These are phyloP conservation scores for Fusarium newnesense DNA, from an alignment of 2,329 filamentous ascomycete genomes.

Conservation along the genomic window DNA sequence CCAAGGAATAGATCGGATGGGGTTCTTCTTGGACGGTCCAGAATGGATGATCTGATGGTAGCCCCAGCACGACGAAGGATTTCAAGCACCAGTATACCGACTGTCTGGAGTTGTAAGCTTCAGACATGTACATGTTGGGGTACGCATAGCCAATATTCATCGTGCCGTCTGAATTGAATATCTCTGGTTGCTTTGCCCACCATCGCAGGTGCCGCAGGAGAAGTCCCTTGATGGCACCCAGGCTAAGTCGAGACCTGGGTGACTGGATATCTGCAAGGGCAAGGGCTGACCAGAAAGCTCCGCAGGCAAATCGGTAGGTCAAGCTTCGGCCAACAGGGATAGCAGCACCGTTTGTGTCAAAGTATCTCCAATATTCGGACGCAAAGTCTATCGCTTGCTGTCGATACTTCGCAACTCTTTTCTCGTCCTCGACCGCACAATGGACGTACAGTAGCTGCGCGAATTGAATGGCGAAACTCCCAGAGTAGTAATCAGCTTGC, in stretches of 20 bases:
- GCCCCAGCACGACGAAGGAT: conserved; percentile 54
- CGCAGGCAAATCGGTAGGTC: conserved; percentile 62
- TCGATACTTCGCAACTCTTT: conserved; percentile 42
- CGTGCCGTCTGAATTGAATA: conserved; percentile 61
- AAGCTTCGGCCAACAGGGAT: conserved; percentile 63
- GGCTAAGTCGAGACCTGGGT: conserved; percentile 54
- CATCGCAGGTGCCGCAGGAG: conserved; percentile 61
- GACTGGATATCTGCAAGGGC: conserved; percentile 54
- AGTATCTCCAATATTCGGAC: conserved; percentile 58
- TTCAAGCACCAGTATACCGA: conserved; percentile 66
- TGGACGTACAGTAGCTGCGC: neutral
- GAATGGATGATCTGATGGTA: conserved; percentile 53
- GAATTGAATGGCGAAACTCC: conserved; percentile 2
- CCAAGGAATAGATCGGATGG: conserved; percentile 21
- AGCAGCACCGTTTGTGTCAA: conserved; percentile 57
- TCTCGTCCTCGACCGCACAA: neutral
- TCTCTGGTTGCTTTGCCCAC: conserved; percentile 55
- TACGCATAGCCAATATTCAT: conserved; percentile 56
- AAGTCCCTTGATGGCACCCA: conserved; percentile 58
- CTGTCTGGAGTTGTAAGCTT: conserved; percentile 67
- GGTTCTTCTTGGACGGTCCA: conserved; percentile 55
- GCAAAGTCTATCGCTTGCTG: conserved; percentile 41
- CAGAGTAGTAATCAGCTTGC: conserved; percentile 48
- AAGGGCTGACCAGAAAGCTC: conserved; percentile 59
- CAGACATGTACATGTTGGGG: conserved; percentile 57